Base-by-base conservation (phyloP, 305 asterid genomes). In the Nicotiana rustica region DNA sequence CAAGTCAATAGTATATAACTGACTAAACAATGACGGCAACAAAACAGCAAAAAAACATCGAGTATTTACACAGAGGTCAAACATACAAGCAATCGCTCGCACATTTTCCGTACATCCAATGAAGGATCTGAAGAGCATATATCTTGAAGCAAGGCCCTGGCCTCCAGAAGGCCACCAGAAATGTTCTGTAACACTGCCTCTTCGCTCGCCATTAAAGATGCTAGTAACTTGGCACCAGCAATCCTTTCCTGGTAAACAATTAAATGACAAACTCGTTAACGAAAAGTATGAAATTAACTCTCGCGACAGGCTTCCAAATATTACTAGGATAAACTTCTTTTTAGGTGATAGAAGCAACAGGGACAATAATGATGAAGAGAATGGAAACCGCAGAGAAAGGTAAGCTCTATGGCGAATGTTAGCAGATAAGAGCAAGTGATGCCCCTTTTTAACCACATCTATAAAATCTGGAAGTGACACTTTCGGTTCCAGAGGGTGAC, bases 181-280 rank as follows among this genome's bases (percentile, higher is more conserved):
- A 95, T 89, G 83, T 88, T 90, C 31, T 88, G 89, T 2, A 95
- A 85, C 15, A 95, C 92, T 80, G 85, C 90, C 82, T 95, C 97
- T 71, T 95, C 98, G n/a, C 95, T 87, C 59, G 93, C 97, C 97
- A 94, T 93, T 18, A 95, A 86, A 77, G 92, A 89, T 71, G 90
- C 92, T n/a, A 95, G 87, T 85, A 95, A 75, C 90, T 93, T 94
- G 15, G 91, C 89, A 25, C 97, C 96, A 0, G 84, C 89, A 87
- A 88, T 83, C 90, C 90, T 92, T 88, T 93, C 99, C 99, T 95
- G 90, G 56, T 77, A 17, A 33, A n/a, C 10, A 57, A 60, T 33
- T 19, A 13, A 52, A 18, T 31, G 38, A 64, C 35, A 33, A 29
- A 8, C 49, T 44, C 36, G 5, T 41, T 70, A 70, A 70, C 59